Evolutionary conservation across 257 asterid species (phyloP).

Genomic region (Linaria vulgaris): DNA sequence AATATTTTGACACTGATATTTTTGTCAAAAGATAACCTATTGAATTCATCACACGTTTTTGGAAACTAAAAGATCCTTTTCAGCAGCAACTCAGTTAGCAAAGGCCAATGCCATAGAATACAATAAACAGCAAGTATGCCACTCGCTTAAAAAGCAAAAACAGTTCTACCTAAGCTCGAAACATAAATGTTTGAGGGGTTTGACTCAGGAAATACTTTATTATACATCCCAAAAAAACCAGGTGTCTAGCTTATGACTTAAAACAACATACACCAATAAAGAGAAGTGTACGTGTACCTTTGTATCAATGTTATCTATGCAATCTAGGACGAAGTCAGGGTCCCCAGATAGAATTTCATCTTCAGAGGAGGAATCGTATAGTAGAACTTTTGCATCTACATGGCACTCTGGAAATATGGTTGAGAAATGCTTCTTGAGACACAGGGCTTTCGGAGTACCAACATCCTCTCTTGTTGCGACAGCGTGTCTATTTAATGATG

Average conservation of each 20-base stretch:
- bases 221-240: background rate
- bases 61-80: background rate
- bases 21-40: conserved; percentile 2
- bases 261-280: background rate
- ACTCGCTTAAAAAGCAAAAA: background rate
- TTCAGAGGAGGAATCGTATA: conserved; percentile 84
- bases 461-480: conserved; percentile 97
- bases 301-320: conserved; percentile 95
- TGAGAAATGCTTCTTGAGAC: conserved; percentile 82
- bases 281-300: conserved; percentile 48
- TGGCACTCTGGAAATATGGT: conserved; percentile 88
- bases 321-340: conserved; percentile 89
- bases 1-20: background rate
- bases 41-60: background rate
- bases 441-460: conserved; percentile 82
- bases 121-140: background rate
- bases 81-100: background rate
- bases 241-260: background rate
- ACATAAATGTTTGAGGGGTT: conserved; percentile 10
- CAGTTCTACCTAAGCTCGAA: conserved; percentile 8
- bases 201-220: conserved; percentile 6
- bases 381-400: conserved; percentile 74
- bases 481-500: conserved; percentile 96
- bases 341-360: conserved; percentile 88
- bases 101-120: conserved; percentile 3